phyloP scores from a whole-genome alignment of 495 filamentous ascomycete genomes.

The Hypoxylon trugodes region DNA sequence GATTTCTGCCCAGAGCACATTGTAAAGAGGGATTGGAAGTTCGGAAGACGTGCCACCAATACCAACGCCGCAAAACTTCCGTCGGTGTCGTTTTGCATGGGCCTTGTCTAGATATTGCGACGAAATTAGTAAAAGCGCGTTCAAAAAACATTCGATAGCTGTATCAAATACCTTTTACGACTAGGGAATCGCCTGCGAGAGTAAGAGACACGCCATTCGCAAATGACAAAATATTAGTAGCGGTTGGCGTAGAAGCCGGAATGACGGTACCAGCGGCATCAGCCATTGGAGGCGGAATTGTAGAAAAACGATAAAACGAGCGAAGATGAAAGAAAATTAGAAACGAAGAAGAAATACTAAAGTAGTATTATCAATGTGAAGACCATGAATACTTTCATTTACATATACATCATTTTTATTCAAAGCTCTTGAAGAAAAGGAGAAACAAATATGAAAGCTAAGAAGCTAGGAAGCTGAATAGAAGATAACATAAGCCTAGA shows the following conservation, averaged over 20 bases:
- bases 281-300: slow-evolving; percentile 12
- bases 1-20: slow-evolving; percentile 82
- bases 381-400: not conserved
- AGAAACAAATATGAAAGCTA: not conserved
- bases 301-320: not conserved
- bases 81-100: slow-evolving; percentile 22
- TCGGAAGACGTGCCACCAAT: slow-evolving; percentile 32
- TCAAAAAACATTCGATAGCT: not conserved
- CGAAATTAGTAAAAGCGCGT: slow-evolving; percentile 11
- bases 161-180: slow-evolving; percentile 33
- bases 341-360: slow-evolving; percentile 3
- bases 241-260: not conserved
- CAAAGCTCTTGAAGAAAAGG: too few relatives aligned
- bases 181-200: slow-evolving; percentile 16
- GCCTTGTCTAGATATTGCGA: slow-evolving; percentile 26
- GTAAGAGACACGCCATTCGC: slow-evolving; percentile 29
- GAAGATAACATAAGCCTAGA: not conserved
- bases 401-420: not conserved
- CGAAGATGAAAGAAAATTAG: not conserved
- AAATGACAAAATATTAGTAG: slow-evolving; percentile 20
- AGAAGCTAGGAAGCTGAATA: not conserved
- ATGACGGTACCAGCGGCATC: not conserved
- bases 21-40: slow-evolving; percentile 73
- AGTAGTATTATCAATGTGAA: slow-evolving; percentile 3
- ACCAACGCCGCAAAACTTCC: slow-evolving; percentile 35